phyloP scores from a whole-genome alignment of 1,139 yeast genomes.

The Candida frijolesensis region DNA sequence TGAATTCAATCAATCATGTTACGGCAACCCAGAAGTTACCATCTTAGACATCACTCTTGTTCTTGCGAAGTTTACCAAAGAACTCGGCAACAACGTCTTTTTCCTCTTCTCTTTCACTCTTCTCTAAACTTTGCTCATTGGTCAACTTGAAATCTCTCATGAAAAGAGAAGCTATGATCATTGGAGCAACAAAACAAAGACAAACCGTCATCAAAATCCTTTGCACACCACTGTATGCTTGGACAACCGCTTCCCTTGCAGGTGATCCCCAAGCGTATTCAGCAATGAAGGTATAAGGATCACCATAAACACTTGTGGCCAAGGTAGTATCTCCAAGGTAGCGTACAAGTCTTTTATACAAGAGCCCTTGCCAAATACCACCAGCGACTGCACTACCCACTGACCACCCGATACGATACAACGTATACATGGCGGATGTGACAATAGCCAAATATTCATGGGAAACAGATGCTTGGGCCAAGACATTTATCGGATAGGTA shows the following conservation, averaged over 20 bases:
- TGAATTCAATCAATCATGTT: neutral
- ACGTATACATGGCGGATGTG: constrained; percentile 33
- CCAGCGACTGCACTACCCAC: constrained; percentile 39
- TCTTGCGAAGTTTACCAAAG: constrained; percentile 7
- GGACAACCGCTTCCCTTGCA: constrained; percentile 32
- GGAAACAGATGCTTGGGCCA: constrained; percentile 34
- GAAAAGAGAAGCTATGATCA: constrained; percentile 32
- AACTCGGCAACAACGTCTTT: constrained; percentile 12
- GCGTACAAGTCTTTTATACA: constrained; percentile 21
- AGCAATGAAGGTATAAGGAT: constrained; percentile 30
- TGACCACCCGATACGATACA: constrained; percentile 40
- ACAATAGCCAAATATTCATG: constrained; percentile 44
- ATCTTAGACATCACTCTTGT: constrained; percentile 1
- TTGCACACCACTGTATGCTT: constrained; percentile 38
- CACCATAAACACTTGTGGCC: constrained; percentile 30
- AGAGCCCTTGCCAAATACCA: constrained; percentile 40
- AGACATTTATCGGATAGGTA: constrained; percentile 35
- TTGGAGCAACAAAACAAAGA: constrained; percentile 35
- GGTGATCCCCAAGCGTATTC: constrained; percentile 35
- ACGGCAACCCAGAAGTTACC: neutral
- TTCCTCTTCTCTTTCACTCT: constrained; percentile 13
- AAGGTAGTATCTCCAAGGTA: constrained; percentile 23
- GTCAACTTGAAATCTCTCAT: constrained; percentile 36
- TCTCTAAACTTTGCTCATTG: constrained; percentile 23
- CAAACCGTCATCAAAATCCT: constrained; percentile 34